Evolutionary conservation across 1,284 basidiomycete genomes (phyloP).

Genomic region (Lentinula novae-zelandiae): DNA sequence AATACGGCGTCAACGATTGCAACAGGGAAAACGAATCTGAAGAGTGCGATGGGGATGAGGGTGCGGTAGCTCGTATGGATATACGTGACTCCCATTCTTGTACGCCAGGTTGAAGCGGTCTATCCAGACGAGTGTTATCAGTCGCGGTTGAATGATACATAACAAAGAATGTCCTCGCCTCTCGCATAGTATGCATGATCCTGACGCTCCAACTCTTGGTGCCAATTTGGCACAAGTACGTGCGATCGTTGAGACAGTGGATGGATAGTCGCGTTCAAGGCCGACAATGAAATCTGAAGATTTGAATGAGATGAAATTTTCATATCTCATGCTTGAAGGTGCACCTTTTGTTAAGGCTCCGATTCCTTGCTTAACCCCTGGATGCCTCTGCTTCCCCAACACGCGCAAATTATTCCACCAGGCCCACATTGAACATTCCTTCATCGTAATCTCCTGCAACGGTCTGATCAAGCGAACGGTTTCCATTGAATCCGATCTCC

Average conservation of each 20-base stretch:
- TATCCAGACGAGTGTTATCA: constrained; percentile 24
- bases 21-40: constrained; percentile 13
- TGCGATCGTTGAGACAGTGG: constrained; percentile 85
- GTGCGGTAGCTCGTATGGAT: constrained; percentile 59
- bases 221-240: constrained; percentile 81
- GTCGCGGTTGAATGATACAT: not conserved
- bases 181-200: constrained; percentile 67
- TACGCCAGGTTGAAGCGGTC: constrained; percentile 67
- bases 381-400: constrained; percentile 46
- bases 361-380: constrained; percentile 58
- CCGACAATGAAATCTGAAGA: constrained; percentile 75
- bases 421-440: constrained; percentile 77
- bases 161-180: constrained; percentile 43
- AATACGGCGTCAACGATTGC: constrained; percentile 39
- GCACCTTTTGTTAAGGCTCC: constrained; percentile 72
- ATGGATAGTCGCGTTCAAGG: constrained; percentile 80
- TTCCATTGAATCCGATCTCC: constrained; percentile 29
- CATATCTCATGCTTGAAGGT: not conserved
- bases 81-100: constrained; percentile 73
- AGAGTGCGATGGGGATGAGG: constrained; percentile 17
- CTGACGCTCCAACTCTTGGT: constrained; percentile 55
- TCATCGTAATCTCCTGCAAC: constrained; percentile 73
- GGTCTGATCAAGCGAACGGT: constrained; percentile 63
- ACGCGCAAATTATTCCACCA: constrained; percentile 63
- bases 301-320: not conserved